Evolutionary conservation across 164 flowering plant species (phyloP).

Genomic region (Liriodendron chinense): DNA sequence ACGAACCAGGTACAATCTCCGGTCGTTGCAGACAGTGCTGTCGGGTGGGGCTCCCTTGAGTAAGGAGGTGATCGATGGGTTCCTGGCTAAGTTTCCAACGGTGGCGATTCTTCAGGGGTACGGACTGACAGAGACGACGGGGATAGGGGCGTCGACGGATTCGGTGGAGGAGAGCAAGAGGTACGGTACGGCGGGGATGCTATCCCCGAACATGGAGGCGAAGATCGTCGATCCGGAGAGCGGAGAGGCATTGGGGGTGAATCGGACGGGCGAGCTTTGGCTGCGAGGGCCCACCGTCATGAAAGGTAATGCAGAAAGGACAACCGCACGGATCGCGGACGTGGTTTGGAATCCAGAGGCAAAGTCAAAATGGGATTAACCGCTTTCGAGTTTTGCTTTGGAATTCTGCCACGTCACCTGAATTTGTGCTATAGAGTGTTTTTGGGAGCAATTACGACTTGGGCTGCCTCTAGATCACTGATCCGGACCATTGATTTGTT

Average conservation of each 20-base stretch:
- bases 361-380: too few species aligned
- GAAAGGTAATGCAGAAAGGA: conserved; percentile 55
- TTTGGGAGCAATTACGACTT: too few species aligned
- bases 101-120: conserved; percentile 77
- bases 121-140: conserved; percentile 88
- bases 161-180: conserved; percentile 74
- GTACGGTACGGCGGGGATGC: conserved; percentile 79
- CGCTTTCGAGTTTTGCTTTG: too few species aligned
- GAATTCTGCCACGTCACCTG: too few species aligned
- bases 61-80: conserved; percentile 78
- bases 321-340: too few species aligned
- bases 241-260: conserved; percentile 49
- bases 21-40: conserved; percentile 42
- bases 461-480: too few species aligned
- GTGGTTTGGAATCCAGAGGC: too few species aligned
- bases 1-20: conserved; percentile 42
- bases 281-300: conserved; percentile 71
- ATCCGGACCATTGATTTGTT: too few species aligned
- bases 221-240: conserved; percentile 74
- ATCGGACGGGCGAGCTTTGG: conserved; percentile 91
- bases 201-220: conserved; percentile 71
- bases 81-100: conserved; percentile 53
- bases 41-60: conserved; percentile 92
- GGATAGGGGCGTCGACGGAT: conserved; percentile 82
- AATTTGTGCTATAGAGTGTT: too few species aligned